A percentile compares a stretch with the other conserved stretches of the same genome.
These are phyloP conservation scores for Thuidium tamariscinum DNA, from an alignment of 225 moss, liverwort and hornwort genomes.

Conservation along the genomic window DNA sequence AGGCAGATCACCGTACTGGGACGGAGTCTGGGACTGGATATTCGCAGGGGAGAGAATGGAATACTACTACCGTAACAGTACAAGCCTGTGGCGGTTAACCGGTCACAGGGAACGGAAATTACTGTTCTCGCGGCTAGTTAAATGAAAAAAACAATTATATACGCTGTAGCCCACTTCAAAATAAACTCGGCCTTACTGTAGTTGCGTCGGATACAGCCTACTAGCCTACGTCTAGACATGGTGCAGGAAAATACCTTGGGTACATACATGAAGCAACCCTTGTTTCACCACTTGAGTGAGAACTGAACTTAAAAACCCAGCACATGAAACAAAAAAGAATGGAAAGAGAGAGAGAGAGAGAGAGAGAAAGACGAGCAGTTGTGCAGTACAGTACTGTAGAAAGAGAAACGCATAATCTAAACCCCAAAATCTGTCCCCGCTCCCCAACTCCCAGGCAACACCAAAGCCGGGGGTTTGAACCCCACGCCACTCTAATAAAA, in stretches of 20 bases:
- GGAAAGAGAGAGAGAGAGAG: neutral
- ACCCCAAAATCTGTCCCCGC: neutral
- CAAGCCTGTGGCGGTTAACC: neutral
- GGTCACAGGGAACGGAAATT: neutral
- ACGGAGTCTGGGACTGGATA: too few species aligned
- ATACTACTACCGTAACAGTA: neutral
- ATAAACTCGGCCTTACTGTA: too few species aligned
- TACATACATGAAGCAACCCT: neutral
- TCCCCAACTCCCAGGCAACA: slow-evolving; percentile 21
- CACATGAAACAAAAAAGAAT: neutral
- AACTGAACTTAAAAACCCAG: neutral
- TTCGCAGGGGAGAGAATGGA: neutral
- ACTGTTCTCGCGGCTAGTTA: too few species aligned
- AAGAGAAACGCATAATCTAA: neutral
- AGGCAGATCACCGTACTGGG: neutral
- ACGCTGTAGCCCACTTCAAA: neutral
- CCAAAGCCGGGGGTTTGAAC: neutral
- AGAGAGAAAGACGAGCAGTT: too few species aligned
- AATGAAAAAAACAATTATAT: too few species aligned
- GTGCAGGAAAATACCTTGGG: neutral
- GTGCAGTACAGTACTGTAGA: neutral
- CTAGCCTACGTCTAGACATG: neutral
- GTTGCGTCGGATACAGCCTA: neutral
- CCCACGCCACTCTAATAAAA: slow-evolving; percentile 13
- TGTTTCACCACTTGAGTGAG: neutral